Evolutionary conservation across 352 stramenopile species (phyloP), one percentile per base, ranked within the genome.

Genomic region (Globisporangium nodosum): DNA sequence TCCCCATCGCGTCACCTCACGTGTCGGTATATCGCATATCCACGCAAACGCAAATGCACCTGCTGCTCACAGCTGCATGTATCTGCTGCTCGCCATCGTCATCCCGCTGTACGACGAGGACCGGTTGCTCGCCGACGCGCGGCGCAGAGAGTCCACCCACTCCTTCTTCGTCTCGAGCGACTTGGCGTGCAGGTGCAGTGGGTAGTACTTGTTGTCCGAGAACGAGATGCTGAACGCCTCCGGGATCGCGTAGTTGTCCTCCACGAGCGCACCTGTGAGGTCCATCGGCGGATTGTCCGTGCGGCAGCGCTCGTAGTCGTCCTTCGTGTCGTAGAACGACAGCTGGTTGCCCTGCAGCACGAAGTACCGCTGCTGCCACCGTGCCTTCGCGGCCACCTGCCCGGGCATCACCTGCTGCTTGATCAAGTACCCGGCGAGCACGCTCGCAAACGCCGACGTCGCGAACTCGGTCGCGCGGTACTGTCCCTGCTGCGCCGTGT

Each of bases 291-390:
- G 83, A 49, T 90, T 91, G 54, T 90, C 81, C 12, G 81, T 76
- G 48, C 84, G 83, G 27, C 76, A 87, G 50, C 85, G 83, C 61
- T 92, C 80, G 63, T 92, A 94, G 65, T 94, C 85, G 49, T 92
- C 83, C 56, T 94, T 92, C 3, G 83, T 93, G 55, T 92, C 83
- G 65, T 88, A 94, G 40, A 90, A 91, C 46, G 75, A 89, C 33
- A 94, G 65, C 60, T 89, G 78, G 27, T 69, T 68, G 30, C 84
- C 85, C 67, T 92, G 78, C 15, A 94, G 58, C 45, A 94, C 85
- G 65, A 94, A 92, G 69, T 93, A 94, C 12, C 83, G 83, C 64
- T 93, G 85, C 69, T 93, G 81, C 85, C 85, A 94, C 66, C 90
- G 88, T n/a, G 73, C 71, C 24, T 63, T 77, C 30, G 60, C 70